Evolutionary conservation across 192 early-diverging fungal species (phyloP).

Genomic region (Linnemannia exigua): DNA sequence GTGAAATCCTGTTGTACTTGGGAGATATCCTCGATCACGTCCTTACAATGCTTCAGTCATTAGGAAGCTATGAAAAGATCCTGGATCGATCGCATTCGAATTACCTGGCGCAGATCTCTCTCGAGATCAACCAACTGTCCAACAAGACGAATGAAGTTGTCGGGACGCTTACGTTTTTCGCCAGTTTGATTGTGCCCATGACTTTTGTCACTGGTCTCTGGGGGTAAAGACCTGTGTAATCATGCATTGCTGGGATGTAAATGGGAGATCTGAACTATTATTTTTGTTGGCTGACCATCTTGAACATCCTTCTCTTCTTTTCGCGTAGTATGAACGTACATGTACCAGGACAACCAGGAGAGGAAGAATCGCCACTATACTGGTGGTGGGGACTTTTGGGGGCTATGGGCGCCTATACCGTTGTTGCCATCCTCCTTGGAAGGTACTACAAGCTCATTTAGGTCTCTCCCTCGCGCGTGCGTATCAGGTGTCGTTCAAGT

Average conservation of each 20-base stretch:
- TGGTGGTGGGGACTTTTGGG: constrained; percentile 59
- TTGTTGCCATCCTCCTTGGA: too few species aligned
- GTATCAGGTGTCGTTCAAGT: too few species aligned
- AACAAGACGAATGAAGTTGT: constrained; percentile 70
- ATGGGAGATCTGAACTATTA: background rate
- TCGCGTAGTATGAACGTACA: constrained; percentile 64
- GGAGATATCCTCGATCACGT: constrained; percentile 86
- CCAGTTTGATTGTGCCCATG: constrained; percentile 70
- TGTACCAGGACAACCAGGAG: constrained; percentile 66
- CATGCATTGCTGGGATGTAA: too few species aligned
- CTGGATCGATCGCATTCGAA: constrained; percentile 76
- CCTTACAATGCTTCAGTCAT: constrained; percentile 82
- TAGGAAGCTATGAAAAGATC: constrained; percentile 79
- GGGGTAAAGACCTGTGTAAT: constrained; percentile 31
- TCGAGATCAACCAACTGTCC: constrained; percentile 72
- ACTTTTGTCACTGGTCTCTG: constrained; percentile 73
- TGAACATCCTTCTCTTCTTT: background rate
- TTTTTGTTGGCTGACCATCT: background rate
- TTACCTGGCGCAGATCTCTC: constrained; percentile 79
- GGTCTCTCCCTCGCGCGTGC: background rate
- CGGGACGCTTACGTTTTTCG: constrained; percentile 65
- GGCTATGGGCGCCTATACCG: background rate
- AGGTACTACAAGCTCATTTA: background rate
- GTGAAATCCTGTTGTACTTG: constrained; percentile 77
- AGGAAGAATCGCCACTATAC: background rate